Evolutionary conservation across 768 basidiomycete species (phyloP), one percentile per base, ranked within the genome.

Genomic region (Xerocomellus intermedius): DNA sequence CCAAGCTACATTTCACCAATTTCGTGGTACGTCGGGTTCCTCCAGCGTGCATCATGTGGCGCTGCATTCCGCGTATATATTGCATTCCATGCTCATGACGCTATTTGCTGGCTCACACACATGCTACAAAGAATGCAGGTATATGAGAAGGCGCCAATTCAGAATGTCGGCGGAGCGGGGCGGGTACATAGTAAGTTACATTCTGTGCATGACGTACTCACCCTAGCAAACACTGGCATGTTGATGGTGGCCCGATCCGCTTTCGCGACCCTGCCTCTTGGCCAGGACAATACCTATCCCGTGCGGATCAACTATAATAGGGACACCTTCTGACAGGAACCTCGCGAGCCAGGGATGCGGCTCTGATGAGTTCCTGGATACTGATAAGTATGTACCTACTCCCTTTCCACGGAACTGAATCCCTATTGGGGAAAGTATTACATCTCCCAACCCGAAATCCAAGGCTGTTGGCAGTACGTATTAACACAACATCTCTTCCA

Each of bases 1-100:
- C 35, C 17, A 39, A 51, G 9, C 14, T 47, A 22, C 33, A 35
- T 35, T 35, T 75, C 58, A 68, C 77, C 28, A 76, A 80, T 61
- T 83, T 83, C 54, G 77, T 74, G 48, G 80, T 81, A 58, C 47
- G 75, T 68, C 21, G 30, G 28, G 28, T 28, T 28, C 28, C 8
- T 33, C 12, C 26, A 45, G 26, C 35, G 35, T 53, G 37, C 21
- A 47, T 57, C 54, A 48, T 50, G 41, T 45, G 8, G 53, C 56
- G 32, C 46, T 42, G 49, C 55, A 49, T 26, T 44, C 22, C 22
- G 26, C 30, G 22, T 16, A 33, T 33, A 39, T 32, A 30, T 33
- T 42, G 49, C 55, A 49, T 21, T 35, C n/a, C 46, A 19, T 46
- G 30, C 16, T 19, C 48, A 41, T 7, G 19, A 48, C 22, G 28